Base-by-base conservation (phyloP, 495 filamentous ascomycete species). In the Trichocladium uniseriatum region DNA sequence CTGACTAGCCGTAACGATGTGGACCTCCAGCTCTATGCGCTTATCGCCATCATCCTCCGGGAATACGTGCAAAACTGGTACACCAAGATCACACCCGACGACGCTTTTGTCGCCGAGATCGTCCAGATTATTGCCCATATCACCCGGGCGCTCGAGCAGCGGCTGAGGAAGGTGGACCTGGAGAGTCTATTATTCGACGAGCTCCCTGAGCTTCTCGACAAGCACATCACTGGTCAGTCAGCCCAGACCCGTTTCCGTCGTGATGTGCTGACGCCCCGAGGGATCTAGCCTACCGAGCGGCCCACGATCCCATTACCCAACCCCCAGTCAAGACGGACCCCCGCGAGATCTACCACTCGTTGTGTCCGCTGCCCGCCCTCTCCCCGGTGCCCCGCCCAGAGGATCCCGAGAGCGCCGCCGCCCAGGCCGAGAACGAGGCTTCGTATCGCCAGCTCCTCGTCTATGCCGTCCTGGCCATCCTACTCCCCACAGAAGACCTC, bases 21-120 rank as follows among this genome's bases (percentile, higher is more conserved):
- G 49, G 92, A 98, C 60, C 68, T 88, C 50, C 85, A 98, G 63
- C 76, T 98, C 24, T 98, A 96, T 61, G 92, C 87, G 11, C 74
- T 97, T 21, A 76, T 98, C 45, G 84, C 92, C 29, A 82, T 95
- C 47, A 79, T 97, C 52, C 76, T 94, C 43, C 79, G 83, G 57
- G 91, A 95, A 53, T 89, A 87, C 63, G 84, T 97, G 18, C 80
- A 88, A 49, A 84, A 81, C 46, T 98, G 92, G 92, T 98, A 98
- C 68, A 75, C 73, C 39, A 87, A 84, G 59, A 88, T 98, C 61
- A 97, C 91, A 2, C 78, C 89, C 4, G 94, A 98, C 63, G 83
- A 89, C 49, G 73, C 77, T 1, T 86, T 98, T 54, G 81, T 90
- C 43, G 79, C 84, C 57, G 94, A 96, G 67, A 78, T 95, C 37